Percentiles rank a stretch among this genome's conserved stretches.
Conservation (phyloP, 352 stramenopile species). For the Phytophthora foliorum region DNA sequence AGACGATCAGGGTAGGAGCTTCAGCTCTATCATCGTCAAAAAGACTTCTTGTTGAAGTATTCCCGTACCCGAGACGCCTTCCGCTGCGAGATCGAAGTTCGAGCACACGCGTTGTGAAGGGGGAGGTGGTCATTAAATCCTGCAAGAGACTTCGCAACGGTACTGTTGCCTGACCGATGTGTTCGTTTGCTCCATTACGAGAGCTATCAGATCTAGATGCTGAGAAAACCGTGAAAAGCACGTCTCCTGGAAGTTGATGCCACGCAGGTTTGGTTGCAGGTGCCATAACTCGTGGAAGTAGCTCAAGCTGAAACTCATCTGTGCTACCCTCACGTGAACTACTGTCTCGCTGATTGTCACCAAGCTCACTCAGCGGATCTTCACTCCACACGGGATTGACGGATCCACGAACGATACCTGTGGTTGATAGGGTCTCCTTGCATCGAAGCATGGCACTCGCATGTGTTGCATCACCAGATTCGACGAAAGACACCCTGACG, state of each 20-base stretch:
- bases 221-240: constrained; percentile 74
- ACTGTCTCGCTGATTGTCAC: neutral
- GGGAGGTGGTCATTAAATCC: constrained; percentile 37
- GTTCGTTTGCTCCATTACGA: constrained; percentile 41
- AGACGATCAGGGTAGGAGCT: constrained; percentile 41
- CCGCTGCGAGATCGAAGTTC: constrained; percentile 51
- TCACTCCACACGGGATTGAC: constrained; percentile 63
- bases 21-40: constrained; percentile 20
- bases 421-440: constrained; percentile 63
- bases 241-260: constrained; percentile 62
- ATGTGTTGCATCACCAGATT: constrained; percentile 36
- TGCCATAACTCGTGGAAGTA: constrained; percentile 42
- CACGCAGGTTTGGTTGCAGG: constrained; percentile 42
- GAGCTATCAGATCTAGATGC: constrained; percentile 10
- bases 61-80: constrained; percentile 33
- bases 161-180: constrained; percentile 66
- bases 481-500: constrained; percentile 64
- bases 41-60: constrained; percentile 28
- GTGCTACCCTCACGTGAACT: constrained; percentile 5
- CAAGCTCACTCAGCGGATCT: constrained; percentile 14
- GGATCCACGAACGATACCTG: constrained; percentile 27
- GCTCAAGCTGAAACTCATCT: constrained; percentile 61
- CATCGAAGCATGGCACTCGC: constrained; percentile 71
- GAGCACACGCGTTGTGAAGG: constrained; percentile 38
- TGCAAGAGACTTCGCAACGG: constrained; percentile 50